Evolutionary conservation across 2,329 filamentous ascomycete genomes (phyloP), one percentile per base, ranked within the genome.

Genomic region (Malbranchea zuffiana): DNA sequence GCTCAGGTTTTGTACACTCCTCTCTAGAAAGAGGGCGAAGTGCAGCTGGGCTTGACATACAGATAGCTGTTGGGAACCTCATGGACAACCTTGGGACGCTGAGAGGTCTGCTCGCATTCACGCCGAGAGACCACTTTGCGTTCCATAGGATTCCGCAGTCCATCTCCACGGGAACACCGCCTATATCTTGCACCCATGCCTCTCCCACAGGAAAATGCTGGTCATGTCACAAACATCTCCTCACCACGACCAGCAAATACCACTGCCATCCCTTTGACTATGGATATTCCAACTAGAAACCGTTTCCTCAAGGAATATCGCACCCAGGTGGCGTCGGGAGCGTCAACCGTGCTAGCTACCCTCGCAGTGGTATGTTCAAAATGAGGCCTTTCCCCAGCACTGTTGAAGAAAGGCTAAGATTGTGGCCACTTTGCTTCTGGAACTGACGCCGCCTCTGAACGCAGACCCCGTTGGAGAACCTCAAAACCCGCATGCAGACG

Each of bases 401-500:
- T 20, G 10, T 15, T 25, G 30, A 12, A 12, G 6, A n/a, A 23
- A 5, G 11, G 15, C 4, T 6, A 7, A 10, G 43, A 41, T 38
- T 43, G 52, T 35, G 50, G 42, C 18, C 15, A 23, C 30, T 13
- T 23, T 35, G 5, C 18, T 38, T 5, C 16, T 23, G 24, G 10
- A 37, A 7, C 36, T 39, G 19, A 39, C 36, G 12, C 12, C 29
- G 8, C 17, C 17, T 39, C 15, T 29, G n/a, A 25, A 31, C 4
- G n/a, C 17, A 66, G 63, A 65, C 64, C 31, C 64, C 64, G 24
- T 44, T 67, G 34, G 64, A 67, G 42, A 67, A 67, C 44, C 45
- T 67, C 41, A 67, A 67, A 47, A 66, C 63, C 32, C 63, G 64
- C 21, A 66, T 67, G 63, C 64, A 67, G 52, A 66, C 63, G 63